phyloP scores from a whole-genome alignment of 164 flowering plant species.

The Sedum album region DNA sequence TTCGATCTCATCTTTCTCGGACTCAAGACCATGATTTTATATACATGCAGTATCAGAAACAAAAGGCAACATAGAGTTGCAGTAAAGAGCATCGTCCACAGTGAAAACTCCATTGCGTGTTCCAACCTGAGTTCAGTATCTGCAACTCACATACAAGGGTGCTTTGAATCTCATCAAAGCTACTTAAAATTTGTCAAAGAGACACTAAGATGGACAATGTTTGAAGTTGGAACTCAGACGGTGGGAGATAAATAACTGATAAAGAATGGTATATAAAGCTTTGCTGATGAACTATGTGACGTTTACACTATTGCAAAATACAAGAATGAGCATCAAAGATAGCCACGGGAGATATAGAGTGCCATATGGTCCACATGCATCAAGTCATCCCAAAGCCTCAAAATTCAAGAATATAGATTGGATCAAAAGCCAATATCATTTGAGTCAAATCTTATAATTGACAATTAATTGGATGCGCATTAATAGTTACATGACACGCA shows the following conservation, averaged over 20 bases:
- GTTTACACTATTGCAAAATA: background rate
- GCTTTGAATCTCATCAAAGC: background rate
- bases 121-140: background rate
- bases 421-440: too few species aligned
- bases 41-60: background rate
- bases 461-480: too few species aligned
- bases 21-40: background rate
- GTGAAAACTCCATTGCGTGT: background rate
- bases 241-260: background rate
- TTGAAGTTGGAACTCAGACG: background rate
- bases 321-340: background rate
- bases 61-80: background rate
- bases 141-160: background rate
- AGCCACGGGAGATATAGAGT: background rate
- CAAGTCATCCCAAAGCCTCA: background rate
- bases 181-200: background rate
- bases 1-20: slow-evolving; percentile 2
- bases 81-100: background rate
- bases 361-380: background rate
- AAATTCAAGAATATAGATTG: too few species aligned
- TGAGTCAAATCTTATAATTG: too few species aligned
- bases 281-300: too few species aligned
- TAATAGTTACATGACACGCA: too few species aligned
- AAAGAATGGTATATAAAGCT: background rate
- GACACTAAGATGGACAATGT: background rate